Percentiles rank a stretch among this genome's conserved stretches.
Evolutionary conservation across 495 filamentous ascomycete genomes (phyloP).

Genomic region (Penicillium paxilli): DNA sequence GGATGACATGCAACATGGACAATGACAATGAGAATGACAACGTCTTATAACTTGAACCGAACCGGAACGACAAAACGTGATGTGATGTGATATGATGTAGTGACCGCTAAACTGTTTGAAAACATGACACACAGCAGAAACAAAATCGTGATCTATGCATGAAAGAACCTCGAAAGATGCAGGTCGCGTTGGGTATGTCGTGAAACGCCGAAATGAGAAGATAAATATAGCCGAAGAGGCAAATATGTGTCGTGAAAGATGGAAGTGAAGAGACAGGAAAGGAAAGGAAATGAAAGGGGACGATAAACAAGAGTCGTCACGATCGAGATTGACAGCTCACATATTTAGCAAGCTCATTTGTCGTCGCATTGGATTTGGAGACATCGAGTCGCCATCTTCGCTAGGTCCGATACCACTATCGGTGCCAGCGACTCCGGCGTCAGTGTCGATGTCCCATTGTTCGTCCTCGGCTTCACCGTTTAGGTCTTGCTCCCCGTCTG

Average conservation of each 20-base stretch:
- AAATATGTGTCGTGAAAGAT: constrained; percentile 1
- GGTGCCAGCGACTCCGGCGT: constrained; percentile 54
- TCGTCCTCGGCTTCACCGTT: constrained; percentile 45
- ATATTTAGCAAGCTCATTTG: constrained; percentile 64
- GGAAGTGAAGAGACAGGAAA: constrained; percentile 5
- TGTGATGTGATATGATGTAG: constrained; percentile 9
- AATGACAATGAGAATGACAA: not conserved
- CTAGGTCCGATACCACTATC: constrained; percentile 53
- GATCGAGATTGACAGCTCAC: too few species aligned
- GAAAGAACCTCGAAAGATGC: not conserved
- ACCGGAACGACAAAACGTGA: not conserved
- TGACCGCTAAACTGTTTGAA: constrained; percentile 16
- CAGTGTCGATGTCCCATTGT: constrained; percentile 79
- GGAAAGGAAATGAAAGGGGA: not conserved
- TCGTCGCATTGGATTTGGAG: constrained; percentile 61
- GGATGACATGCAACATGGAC: not conserved
- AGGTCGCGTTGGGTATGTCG: constrained; percentile 1
- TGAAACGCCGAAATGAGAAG: constrained; percentile 3
- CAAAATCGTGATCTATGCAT: constrained; percentile 17
- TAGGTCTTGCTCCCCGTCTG: constrained; percentile 22
- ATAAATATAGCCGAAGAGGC: not conserved
- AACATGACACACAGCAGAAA: not conserved
- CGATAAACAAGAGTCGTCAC: too few species aligned
- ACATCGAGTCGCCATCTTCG: constrained; percentile 63
- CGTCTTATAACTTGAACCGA: not conserved